These are phyloP conservation scores for Escovopsis sp. DNA, from an alignment of 2,329 filamentous ascomycete genomes.

Conservation along the genomic window DNA sequence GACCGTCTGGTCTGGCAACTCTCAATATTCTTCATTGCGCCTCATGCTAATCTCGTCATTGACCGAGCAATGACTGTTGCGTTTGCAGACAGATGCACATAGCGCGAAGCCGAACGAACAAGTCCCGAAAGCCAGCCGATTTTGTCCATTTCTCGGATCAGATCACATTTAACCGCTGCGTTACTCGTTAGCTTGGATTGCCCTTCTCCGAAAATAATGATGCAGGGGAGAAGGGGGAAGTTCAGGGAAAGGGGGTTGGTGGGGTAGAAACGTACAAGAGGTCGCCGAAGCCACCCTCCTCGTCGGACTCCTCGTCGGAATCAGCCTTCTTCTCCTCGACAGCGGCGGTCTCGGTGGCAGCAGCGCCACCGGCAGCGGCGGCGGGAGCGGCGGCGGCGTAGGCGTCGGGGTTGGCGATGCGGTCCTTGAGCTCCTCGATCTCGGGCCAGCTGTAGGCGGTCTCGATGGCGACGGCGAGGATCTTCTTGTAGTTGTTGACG, in stretches of 20 bases:
- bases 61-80: constrained; percentile 35
- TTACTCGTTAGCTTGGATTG: constrained; percentile 24
- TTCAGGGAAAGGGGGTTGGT: not conserved
- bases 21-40: constrained; percentile 14
- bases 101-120: constrained; percentile 30
- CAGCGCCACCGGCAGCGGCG: constrained; percentile 43
- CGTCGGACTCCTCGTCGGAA: constrained; percentile 54
- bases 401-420: constrained; percentile 95
- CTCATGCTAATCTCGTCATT: constrained; percentile 16
- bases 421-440: constrained; percentile 97
- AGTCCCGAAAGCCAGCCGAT: constrained; percentile 25
- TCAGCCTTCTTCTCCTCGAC: constrained; percentile 52
- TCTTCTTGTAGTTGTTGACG: constrained; percentile 97
- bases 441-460: constrained; percentile 90
- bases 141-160: constrained; percentile 15
- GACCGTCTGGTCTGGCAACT: constrained; percentile 6
- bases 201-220: too few relatives aligned
- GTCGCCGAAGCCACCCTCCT: constrained; percentile 62
- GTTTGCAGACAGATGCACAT: constrained; percentile 25
- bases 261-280: constrained; percentile 44
- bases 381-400: constrained; percentile 74
- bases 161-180: constrained; percentile 33
- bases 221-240: too few relatives aligned
- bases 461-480: constrained; percentile 73
- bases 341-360: constrained; percentile 36